A percentile compares a stretch with the other conserved stretches of the same genome.
Evolutionary conservation across 306 rosid genomes (phyloP).

Genomic region (Biancaea sappan): DNA sequence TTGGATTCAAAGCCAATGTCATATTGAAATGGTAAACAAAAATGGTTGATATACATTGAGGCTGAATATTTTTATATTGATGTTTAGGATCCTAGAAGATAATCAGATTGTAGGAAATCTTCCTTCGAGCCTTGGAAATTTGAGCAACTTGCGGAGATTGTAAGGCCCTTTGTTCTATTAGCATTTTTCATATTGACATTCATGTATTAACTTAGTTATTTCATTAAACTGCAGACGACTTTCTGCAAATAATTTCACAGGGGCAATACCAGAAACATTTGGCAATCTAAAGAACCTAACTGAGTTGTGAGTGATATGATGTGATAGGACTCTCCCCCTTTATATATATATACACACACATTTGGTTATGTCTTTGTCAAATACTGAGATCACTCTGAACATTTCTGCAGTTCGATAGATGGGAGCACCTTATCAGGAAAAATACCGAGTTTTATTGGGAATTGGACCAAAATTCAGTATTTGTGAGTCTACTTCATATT

Average conservation of each 20-base stretch:
- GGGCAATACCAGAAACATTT: conserved; percentile 58
- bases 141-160: conserved; percentile 54
- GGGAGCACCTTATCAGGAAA: conserved; percentile 64
- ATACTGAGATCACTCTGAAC: conserved; percentile 14
- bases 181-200: background rate
- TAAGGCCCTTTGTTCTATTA: conserved; percentile 38
- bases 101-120: conserved; percentile 63
- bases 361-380: background rate
- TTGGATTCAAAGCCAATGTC: background rate
- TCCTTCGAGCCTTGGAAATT: conserved; percentile 57
- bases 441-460: conserved; percentile 70
- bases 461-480: conserved; percentile 53
- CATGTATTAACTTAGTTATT: background rate
- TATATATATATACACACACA: too few relatives aligned
- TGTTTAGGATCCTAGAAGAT: conserved; percentile 58
- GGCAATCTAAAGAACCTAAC: conserved; percentile 58
- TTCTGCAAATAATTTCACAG: conserved; percentile 61
- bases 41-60: conserved; percentile 19
- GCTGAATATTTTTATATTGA: conserved; percentile 16
- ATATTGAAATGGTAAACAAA: background rate
- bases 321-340: background rate
- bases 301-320: conserved; percentile 59
- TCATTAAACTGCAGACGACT: conserved; percentile 47
- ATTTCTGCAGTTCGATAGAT: conserved; percentile 66
- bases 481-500: conserved; percentile 55